A percentile compares a stretch with the other conserved stretches of the same genome.
phyloP scores from a whole-genome alignment of 331 rosid species.

The Malus hybrid region DNA sequence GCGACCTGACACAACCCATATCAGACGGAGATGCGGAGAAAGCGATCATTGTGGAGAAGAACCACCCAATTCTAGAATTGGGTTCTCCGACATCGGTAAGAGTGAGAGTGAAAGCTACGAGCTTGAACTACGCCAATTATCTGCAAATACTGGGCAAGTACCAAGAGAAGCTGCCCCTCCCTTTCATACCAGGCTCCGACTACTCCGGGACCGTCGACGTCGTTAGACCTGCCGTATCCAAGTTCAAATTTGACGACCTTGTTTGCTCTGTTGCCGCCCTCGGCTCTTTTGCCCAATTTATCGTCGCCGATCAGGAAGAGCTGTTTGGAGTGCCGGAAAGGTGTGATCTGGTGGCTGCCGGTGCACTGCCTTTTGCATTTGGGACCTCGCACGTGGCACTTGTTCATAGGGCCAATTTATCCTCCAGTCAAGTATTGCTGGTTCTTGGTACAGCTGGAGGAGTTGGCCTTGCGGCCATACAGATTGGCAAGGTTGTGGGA shows the following conservation, averaged over 20 bases:
- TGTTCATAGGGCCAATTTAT: slow-evolving; percentile 67
- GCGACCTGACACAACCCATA: slow-evolving; percentile 53
- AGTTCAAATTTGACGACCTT: slow-evolving; percentile 54
- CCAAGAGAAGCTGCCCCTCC: slow-evolving; percentile 67
- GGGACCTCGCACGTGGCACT: slow-evolving; percentile 95
- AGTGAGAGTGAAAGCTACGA: slow-evolving; percentile 75
- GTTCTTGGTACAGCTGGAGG: slow-evolving; percentile 98
- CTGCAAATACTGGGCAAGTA: slow-evolving; percentile 69
- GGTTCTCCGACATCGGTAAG: slow-evolving; percentile 63
- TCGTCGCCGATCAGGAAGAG: slow-evolving; percentile 52
- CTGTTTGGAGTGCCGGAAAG: slow-evolving; percentile 75
- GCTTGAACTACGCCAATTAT: slow-evolving; percentile 92
- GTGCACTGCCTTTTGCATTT: slow-evolving; percentile 81
- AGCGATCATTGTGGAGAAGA: slow-evolving; percentile 35
- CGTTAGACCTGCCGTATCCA: slow-evolving; percentile 60
- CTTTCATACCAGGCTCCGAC: slow-evolving; percentile 85
- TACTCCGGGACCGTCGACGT: slow-evolving; percentile 78
- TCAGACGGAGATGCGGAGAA: not conserved
- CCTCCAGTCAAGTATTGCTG: slow-evolving; percentile 75
- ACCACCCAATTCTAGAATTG: slow-evolving; percentile 55
- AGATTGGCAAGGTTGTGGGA: slow-evolving; percentile 79
- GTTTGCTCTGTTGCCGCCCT: slow-evolving; percentile 62
- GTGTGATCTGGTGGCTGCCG: slow-evolving; percentile 82
- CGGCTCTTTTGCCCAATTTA: slow-evolving; percentile 75
- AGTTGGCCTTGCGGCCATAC: slow-evolving; percentile 90